These are phyloP conservation scores for Blastobotrys serpentis DNA, from an alignment of 1,139 yeast genomes.

Conservation along the genomic window DNA sequence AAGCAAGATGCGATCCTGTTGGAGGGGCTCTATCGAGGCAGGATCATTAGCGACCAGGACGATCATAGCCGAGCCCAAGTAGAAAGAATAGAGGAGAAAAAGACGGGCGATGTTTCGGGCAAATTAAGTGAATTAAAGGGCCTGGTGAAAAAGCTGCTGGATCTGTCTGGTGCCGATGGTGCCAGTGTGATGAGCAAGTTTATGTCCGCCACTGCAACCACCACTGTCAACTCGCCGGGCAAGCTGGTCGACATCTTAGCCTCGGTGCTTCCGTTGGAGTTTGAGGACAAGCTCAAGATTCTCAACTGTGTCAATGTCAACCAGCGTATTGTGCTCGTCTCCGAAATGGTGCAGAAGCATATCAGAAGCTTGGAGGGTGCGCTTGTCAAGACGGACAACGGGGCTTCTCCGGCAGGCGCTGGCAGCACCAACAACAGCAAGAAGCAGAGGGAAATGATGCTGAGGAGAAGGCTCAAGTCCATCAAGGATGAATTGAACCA, in stretches of 20 bases:
- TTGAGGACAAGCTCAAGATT: conserved; percentile 33
- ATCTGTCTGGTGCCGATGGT: conserved; percentile 19
- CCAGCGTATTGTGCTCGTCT: conserved; percentile 32
- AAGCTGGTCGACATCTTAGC: conserved; percentile 38
- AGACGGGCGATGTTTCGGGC: conserved; percentile 19
- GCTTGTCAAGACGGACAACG: conserved; percentile 12
- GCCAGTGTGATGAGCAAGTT: conserved; percentile 15
- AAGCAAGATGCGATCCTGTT: conserved; percentile 11
- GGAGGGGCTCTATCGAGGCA: conserved; percentile 18
- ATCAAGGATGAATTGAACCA: conserved; percentile 34
- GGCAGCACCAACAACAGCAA: conserved; percentile 17
- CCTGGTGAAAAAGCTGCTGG: conserved; percentile 18
- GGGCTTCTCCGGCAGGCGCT: neutral
- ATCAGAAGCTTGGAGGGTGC: conserved; percentile 19
- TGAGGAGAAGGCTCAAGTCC: conserved; percentile 30
- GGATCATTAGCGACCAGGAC: conserved; percentile 4
- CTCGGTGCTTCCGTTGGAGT: conserved; percentile 39
- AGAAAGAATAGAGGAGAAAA: conserved; percentile 11
- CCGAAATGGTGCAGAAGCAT: conserved; percentile 26
- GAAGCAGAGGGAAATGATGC: conserved; percentile 32
- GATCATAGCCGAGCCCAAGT: neutral
- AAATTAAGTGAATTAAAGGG: conserved; percentile 29
- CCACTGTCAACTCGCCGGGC: conserved; percentile 33
- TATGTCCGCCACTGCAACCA: conserved; percentile 19
- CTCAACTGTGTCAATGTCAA: conserved; percentile 33